Evolutionary conservation across 2,329 filamentous ascomycete species (phyloP).

Genomic region (Canariomyces notabilis): DNA sequence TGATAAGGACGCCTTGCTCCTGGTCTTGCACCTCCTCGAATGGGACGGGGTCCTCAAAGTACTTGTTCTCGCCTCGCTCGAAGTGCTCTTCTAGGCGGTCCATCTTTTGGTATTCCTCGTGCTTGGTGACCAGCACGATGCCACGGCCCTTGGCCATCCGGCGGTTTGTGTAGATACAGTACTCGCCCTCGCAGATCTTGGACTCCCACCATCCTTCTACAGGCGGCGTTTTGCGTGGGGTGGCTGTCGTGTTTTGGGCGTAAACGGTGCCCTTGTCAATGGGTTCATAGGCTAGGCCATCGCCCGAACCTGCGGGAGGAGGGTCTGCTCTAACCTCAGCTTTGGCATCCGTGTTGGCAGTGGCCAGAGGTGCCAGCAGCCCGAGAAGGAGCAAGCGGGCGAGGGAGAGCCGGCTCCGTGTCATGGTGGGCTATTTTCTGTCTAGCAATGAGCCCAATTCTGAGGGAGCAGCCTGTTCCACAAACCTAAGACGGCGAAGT

Average conservation of each 20-base stretch:
- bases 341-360: slow-evolving; percentile 7
- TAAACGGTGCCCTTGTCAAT: slow-evolving; percentile 20
- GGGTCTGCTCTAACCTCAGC: slow-evolving; percentile 9
- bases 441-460: not conserved
- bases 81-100: slow-evolving; percentile 21
- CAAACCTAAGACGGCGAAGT: not conserved
- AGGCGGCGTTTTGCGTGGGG: slow-evolving; percentile 3
- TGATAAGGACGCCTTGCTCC: slow-evolving; percentile 19
- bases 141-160: slow-evolving; percentile 22
- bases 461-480: too few species aligned
- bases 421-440: slow-evolving; percentile 13
- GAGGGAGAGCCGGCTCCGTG: slow-evolving; percentile 14
- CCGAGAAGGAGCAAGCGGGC: slow-evolving; percentile 16
- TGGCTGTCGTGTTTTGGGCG: slow-evolving; percentile 20
- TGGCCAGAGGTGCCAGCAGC: slow-evolving; percentile 7
- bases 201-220: slow-evolving; percentile 25
- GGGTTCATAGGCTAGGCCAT: slow-evolving; percentile 21
- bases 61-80: slow-evolving; percentile 20
- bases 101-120: slow-evolving; percentile 23
- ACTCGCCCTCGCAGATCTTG: slow-evolving; percentile 23
- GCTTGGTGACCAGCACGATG: slow-evolving; percentile 21
- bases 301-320: slow-evolving; percentile 9
- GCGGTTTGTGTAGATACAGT: slow-evolving; percentile 27
- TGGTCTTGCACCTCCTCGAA: slow-evolving; percentile 15
- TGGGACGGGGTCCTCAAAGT: slow-evolving; percentile 8